phyloP scores from a whole-genome alignment of 202 grass and related monocot species.

The Panicum hallii region DNA sequence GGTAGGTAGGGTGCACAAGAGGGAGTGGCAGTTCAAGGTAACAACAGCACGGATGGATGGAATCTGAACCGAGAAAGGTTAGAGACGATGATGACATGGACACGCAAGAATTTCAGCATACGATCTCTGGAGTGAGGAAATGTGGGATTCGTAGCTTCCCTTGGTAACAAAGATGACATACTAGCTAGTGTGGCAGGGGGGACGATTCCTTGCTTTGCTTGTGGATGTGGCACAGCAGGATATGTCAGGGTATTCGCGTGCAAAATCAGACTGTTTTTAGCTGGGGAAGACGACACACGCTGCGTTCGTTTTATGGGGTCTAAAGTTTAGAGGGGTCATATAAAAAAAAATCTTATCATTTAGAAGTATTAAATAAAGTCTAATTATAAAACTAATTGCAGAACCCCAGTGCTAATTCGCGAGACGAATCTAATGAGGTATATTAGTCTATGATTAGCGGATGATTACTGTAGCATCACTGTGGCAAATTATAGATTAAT shows the following conservation, averaged over 20 bases:
- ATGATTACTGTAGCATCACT: too few relatives aligned
- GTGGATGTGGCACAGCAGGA: neutral
- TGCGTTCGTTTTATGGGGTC: too few relatives aligned
- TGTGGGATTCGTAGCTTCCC: constrained; percentile 29
- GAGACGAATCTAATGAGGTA: too few relatives aligned
- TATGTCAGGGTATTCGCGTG: neutral
- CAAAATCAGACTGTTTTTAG: neutral
- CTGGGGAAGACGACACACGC: neutral
- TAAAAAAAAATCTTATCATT: too few relatives aligned
- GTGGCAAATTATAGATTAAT: too few relatives aligned
- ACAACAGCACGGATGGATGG: neutral
- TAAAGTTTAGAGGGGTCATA: too few relatives aligned
- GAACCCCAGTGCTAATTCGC: too few relatives aligned
- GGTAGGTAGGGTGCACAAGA: neutral
- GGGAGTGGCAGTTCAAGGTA: neutral
- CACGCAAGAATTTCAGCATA: constrained; percentile 49
- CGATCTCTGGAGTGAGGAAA: constrained; percentile 8
- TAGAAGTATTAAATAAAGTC: too few relatives aligned
- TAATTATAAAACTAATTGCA: too few relatives aligned
- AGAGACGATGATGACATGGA: constrained; percentile 9
- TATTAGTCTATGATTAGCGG: too few relatives aligned
- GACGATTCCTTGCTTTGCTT: constrained; percentile 45
- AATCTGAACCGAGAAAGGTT: neutral
- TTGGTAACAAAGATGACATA: constrained; percentile 4
- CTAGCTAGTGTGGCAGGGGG: neutral